Percentiles rank a stretch among this genome's conserved stretches.
phyloP scores from a whole-genome alignment of 352 stramenopile species.

The Phytopythium vexans region DNA sequence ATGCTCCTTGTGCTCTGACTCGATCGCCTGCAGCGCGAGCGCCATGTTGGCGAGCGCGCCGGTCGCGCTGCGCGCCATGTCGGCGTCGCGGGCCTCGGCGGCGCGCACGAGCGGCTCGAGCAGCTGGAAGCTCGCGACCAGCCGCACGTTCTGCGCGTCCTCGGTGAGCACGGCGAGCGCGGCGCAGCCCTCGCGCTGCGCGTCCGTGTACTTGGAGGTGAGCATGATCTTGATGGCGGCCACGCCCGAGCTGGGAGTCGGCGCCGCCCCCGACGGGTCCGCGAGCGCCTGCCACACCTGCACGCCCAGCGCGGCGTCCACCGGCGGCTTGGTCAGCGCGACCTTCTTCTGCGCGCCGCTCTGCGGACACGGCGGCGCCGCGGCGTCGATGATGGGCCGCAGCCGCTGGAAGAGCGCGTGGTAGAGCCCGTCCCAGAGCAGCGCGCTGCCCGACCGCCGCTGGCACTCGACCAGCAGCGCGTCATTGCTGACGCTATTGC shows the following conservation, averaged over 20 bases:
- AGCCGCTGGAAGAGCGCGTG: slow-evolving; percentile 67
- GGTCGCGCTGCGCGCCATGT: slow-evolving; percentile 69
- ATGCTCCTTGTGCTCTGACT: background rate
- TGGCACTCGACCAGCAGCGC: slow-evolving; percentile 74
- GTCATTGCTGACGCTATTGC: slow-evolving; percentile 5
- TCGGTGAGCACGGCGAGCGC: slow-evolving; percentile 70
- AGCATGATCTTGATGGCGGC: slow-evolving; percentile 87
- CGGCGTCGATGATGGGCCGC: slow-evolving; percentile 37
- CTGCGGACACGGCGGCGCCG: slow-evolving; percentile 52
- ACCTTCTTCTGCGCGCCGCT: slow-evolving; percentile 66
- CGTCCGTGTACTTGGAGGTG: slow-evolving; percentile 65
- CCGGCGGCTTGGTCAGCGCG: slow-evolving; percentile 7
- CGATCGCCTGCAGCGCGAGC: slow-evolving; percentile 27
- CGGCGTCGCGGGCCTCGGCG: slow-evolving; percentile 44
- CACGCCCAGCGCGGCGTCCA: slow-evolving; percentile 46
- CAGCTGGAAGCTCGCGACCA: slow-evolving; percentile 54
- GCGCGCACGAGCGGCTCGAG: slow-evolving; percentile 48
- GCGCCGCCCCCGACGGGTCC: slow-evolving; percentile 11
- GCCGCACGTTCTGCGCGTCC: slow-evolving; percentile 51
- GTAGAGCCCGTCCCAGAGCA: slow-evolving; percentile 84
- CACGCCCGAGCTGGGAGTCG: slow-evolving; percentile 59
- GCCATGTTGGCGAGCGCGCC: slow-evolving; percentile 69
- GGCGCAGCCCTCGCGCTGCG: slow-evolving; percentile 71
- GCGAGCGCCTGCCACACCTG: slow-evolving; percentile 61
- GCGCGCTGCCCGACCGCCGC: slow-evolving; percentile 61